A percentile compares a stretch with the other conserved stretches of the same genome.
Evolutionary conservation across 2,329 filamentous ascomycete genomes (phyloP).

Genomic region (Xylaria sp.): DNA sequence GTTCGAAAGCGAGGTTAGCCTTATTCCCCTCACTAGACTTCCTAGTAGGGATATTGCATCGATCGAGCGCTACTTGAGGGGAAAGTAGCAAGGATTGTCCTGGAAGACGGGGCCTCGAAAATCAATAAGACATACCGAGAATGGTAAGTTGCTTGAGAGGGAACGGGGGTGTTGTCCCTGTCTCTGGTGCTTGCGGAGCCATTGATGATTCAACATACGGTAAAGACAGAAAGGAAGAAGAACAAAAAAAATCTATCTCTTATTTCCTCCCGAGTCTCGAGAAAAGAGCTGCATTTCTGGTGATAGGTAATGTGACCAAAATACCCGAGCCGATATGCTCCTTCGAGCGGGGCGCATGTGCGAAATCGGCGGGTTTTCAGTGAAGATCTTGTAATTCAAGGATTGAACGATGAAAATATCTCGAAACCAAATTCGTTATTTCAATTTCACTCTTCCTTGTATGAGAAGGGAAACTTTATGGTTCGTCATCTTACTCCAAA

Average conservation of each 20-base stretch:
- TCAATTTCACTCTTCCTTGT: not conserved
- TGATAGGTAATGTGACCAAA: not conserved
- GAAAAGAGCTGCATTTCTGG: not conserved
- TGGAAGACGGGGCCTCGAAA: conserved; percentile 32
- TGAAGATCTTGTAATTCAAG: not conserved
- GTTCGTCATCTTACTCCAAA: conserved; percentile 1
- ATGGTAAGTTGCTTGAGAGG: conserved; percentile 57
- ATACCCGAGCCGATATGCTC: not conserved
- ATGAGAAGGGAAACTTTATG: not conserved
- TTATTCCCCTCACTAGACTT: not conserved
- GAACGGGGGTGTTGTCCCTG: conserved; percentile 47
- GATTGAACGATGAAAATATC: not conserved
- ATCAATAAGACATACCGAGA: conserved; percentile 30
- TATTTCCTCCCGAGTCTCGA: not conserved
- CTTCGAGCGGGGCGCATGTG: conserved; percentile 21
- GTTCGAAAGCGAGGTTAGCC: conserved; percentile 12
- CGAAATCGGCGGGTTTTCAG: conserved; percentile 19
- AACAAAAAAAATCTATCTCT: not conserved
- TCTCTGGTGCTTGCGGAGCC: conserved; percentile 26
- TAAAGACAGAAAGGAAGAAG: conserved; percentile 1
- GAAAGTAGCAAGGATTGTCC: conserved; percentile 45
- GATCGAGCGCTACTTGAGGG: not conserved
- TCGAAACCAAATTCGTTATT: too few relatives aligned
- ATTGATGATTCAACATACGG: conserved; percentile 16
- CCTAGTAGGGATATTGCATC: not conserved